phyloP scores from a whole-genome alignment of 2,329 filamentous ascomycete species.

The Rutstroemia sydowiana region DNA sequence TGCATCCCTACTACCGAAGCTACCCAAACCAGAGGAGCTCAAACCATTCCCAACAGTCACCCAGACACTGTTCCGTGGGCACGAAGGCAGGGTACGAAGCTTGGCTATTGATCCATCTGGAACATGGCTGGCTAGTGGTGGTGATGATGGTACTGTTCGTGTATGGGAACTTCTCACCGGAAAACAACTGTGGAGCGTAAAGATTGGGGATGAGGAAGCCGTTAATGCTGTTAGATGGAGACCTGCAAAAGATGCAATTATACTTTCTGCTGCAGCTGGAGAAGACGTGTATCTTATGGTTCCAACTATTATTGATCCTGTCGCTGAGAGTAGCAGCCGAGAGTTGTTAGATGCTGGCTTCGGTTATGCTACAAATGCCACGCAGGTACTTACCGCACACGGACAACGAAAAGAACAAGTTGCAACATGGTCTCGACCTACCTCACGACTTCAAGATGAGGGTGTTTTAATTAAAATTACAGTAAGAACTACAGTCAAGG shows the following conservation, averaged over 20 bases:
- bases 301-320: conserved; percentile 63
- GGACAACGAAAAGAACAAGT: conserved; percentile 64
- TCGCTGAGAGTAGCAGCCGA: conserved; percentile 65
- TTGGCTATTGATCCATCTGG: conserved; percentile 81
- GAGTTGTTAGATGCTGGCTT: conserved; percentile 83
- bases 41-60: conserved; percentile 91
- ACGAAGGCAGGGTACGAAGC: conserved; percentile 79
- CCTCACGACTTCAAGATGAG: conserved; percentile 62
- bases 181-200: conserved; percentile 78
- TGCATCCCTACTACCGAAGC: conserved; percentile 81
- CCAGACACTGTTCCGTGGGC: conserved; percentile 79
- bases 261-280: conserved; percentile 76
- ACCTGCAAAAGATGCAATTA: conserved; percentile 69
- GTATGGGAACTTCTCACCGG: conserved; percentile 86
- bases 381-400: conserved; percentile 42
- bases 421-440: conserved; percentile 78
- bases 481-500: conserved; percentile 74
- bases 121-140: conserved; percentile 80
- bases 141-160: conserved; percentile 86
- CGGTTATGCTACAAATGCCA: conserved; percentile 72
- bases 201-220: conserved; percentile 68
- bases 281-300: conserved; percentile 82
- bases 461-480: conserved; percentile 76
- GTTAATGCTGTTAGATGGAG: conserved; percentile 88
- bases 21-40: conserved; percentile 87